These are phyloP conservation scores for Aspergillus nomiae DNA, from an alignment of 2,329 filamentous ascomycete species.

Conservation along the genomic window DNA sequence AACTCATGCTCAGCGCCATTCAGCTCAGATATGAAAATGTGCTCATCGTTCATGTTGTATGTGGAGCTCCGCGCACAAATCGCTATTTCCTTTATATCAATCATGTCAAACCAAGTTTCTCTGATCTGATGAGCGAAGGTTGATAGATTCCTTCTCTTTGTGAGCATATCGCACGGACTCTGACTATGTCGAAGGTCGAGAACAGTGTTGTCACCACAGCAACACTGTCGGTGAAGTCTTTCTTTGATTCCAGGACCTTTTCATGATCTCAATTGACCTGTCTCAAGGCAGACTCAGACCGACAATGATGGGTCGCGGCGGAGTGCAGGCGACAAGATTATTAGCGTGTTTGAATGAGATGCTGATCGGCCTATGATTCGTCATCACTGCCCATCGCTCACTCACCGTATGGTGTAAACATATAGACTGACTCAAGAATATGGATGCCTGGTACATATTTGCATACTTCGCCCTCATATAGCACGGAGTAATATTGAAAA, in stretches of 20 bases:
- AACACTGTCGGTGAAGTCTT: not conserved
- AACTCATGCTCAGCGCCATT: not conserved
- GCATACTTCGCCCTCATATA: not conserved
- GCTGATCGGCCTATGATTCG: not conserved
- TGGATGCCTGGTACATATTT: not conserved
- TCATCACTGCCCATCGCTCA: not conserved
- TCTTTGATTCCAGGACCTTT: not conserved
- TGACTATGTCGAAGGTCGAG: not conserved
- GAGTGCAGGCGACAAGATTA: not conserved
- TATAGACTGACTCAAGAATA: not conserved
- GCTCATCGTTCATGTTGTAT: no score
- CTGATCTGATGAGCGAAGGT: not conserved
- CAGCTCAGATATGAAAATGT: not conserved
- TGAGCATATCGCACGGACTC: not conserved
- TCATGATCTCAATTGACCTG: not conserved
- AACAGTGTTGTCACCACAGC: not conserved
- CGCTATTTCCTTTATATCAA: no score
- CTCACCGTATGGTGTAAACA: not conserved
- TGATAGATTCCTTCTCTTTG: not conserved
- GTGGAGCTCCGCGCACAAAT: not conserved
- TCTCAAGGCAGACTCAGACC: not conserved
- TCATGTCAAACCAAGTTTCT: not conserved
- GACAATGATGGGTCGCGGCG: not conserved
- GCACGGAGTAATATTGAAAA: not conserved
- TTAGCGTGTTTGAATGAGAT: not conserved